Percentiles rank a stretch among this genome's conserved stretches.
Conservation (phyloP, 768 basidiomycete genomes). For the Chalciporus sphaerocephalus region DNA sequence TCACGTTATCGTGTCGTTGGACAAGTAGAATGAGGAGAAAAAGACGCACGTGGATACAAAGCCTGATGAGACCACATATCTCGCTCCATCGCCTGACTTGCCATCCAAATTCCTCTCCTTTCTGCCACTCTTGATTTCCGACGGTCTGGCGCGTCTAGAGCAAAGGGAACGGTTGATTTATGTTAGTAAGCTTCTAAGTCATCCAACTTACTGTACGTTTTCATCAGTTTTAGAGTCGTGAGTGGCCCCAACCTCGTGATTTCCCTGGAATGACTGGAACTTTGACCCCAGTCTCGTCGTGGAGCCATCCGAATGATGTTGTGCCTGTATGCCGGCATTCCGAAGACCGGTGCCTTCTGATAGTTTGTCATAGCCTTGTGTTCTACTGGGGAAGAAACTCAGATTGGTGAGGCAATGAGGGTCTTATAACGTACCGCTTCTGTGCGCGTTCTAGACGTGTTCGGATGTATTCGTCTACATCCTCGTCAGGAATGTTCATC, state of each 20-base stretch:
- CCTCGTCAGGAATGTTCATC: conserved; percentile 53
- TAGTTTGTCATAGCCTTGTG: neutral
- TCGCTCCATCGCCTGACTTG: neutral
- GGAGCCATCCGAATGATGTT: neutral
- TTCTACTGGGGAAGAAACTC: conserved; percentile 3
- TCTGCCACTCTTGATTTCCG: neutral
- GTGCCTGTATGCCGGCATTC: conserved; percentile 1
- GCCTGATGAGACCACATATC: neutral
- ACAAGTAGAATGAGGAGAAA: neutral
- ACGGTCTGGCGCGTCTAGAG: conserved; percentile 10
- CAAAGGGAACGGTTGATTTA: neutral
- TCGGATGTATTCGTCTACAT: conserved; percentile 44
- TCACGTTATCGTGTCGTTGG: neutral
- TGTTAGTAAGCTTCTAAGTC: neutral
- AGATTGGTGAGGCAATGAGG: neutral
- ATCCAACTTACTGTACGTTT: conserved; percentile 9
- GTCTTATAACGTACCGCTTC: conserved; percentile 13
- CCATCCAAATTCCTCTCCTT: neutral
- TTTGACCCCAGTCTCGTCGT: neutral
- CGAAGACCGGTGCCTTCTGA: neutral
- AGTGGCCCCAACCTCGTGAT: neutral
- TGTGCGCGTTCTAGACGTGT: conserved; percentile 21
- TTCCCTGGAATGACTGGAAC: neutral
- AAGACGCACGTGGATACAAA: conserved; percentile 14
- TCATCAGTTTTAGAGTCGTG: neutral